A percentile compares a stretch with the other conserved stretches of the same genome.
Conservation (phyloP, 1,139 yeast genomes). For the Hansenula lynferdii region DNA sequence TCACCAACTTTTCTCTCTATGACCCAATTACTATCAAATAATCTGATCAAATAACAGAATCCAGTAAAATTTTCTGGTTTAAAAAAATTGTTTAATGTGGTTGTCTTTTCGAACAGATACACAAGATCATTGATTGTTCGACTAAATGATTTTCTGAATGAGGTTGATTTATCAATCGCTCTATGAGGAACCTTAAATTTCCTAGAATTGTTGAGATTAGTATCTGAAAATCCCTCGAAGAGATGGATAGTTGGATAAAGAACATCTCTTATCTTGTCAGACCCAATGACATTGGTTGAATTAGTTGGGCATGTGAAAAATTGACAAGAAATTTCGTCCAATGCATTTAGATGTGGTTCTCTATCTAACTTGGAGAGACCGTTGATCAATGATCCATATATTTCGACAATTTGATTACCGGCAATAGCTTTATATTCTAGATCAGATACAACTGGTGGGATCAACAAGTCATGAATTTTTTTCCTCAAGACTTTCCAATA, state of each 20-base stretch:
- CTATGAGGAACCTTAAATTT: constrained; percentile 28
- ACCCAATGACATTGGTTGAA: constrained; percentile 36
- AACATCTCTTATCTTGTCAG: constrained; percentile 35
- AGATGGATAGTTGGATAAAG: constrained; percentile 44
- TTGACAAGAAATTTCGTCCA: constrained; percentile 55
- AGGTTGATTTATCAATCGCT: constrained; percentile 10
- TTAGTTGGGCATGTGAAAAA: constrained; percentile 62
- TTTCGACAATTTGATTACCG: constrained; percentile 46
- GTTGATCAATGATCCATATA: constrained; percentile 50
- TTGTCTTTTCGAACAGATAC: constrained; percentile 37
- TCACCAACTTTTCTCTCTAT: constrained; percentile 59
- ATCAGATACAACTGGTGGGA: constrained; percentile 53
- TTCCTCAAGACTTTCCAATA: constrained; percentile 46
- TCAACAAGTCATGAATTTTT: constrained; percentile 39
- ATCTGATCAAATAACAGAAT: constrained; percentile 37
- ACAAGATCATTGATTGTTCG: constrained; percentile 21
- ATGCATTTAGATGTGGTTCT: constrained; percentile 55
- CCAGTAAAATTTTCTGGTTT: constrained; percentile 31
- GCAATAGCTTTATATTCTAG: constrained; percentile 40
- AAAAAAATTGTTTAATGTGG: constrained; percentile 25
- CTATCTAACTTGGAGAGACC: constrained; percentile 51
- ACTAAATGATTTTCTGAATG: background rate
- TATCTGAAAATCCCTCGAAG: constrained; percentile 29
- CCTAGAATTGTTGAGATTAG: background rate
- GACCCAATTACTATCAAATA: constrained; percentile 55